phyloP scores from a whole-genome alignment of 106 monocot genomes.

The Apostasia ramifera region DNA sequence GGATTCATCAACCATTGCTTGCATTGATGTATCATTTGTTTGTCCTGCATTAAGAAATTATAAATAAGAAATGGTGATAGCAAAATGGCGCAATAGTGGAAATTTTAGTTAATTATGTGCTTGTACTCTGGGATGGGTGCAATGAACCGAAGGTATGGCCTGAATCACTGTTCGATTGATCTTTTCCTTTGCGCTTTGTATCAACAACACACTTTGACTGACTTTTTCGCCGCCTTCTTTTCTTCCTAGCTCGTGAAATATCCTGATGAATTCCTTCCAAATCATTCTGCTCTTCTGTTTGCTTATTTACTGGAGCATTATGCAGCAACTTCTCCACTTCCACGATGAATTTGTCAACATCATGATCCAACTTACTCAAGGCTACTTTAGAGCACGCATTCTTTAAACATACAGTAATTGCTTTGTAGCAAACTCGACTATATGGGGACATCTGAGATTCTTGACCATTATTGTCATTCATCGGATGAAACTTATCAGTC shows the following conservation, averaged over 20 bases:
- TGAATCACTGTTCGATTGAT: slow-evolving; percentile 16
- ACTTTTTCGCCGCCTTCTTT: slow-evolving; percentile 20
- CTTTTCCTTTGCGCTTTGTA: slow-evolving; percentile 23
- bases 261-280: slow-evolving; percentile 14
- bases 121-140: slow-evolving; percentile 22
- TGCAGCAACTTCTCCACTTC: slow-evolving; percentile 36
- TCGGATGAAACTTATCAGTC: slow-evolving; percentile 12
- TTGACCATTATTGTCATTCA: slow-evolving; percentile 12
- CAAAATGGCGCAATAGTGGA: background rate
- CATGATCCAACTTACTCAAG: slow-evolving; percentile 25
- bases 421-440: slow-evolving; percentile 37
- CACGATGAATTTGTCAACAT: slow-evolving; percentile 30
- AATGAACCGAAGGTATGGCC: background rate
- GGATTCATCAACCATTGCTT: slow-evolving; percentile 25
- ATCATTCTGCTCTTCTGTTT: slow-evolving; percentile 11
- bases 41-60: slow-evolving; percentile 18
- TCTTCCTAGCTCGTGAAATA: slow-evolving; percentile 13
- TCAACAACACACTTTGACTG: slow-evolving; percentile 17
- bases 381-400: slow-evolving; percentile 42
- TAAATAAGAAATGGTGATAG: background rate
- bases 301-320: slow-evolving; percentile 18
- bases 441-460: slow-evolving; percentile 24
- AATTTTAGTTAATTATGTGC: slow-evolving; percentile 1
- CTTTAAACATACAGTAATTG: slow-evolving; percentile 32
- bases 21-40: slow-evolving; percentile 14